phyloP scores from a whole-genome alignment of 768 basidiomycete genomes.

The Mycena sanguinolenta region DNA sequence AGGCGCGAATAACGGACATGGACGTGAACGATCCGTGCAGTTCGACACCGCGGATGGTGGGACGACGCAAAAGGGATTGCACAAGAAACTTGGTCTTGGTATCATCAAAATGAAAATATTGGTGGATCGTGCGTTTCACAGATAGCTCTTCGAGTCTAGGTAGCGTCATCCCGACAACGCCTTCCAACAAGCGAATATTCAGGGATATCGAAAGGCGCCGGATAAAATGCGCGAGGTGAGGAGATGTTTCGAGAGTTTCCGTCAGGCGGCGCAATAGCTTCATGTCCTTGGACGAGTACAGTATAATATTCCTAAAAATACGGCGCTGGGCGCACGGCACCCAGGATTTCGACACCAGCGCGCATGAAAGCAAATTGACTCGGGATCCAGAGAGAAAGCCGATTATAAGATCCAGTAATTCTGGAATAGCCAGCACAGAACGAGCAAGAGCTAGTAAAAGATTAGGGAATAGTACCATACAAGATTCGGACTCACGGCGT shows the following conservation, averaged over 20 bases:
- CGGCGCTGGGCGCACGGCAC: not conserved
- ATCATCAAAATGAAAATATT: not conserved
- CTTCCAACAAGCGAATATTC: not conserved
- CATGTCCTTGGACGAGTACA: not conserved
- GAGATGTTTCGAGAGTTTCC: not conserved
- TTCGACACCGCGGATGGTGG: not conserved
- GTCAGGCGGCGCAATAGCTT: not conserved
- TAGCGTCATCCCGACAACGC: not conserved
- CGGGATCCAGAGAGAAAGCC: not conserved
- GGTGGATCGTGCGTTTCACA: not conserved
- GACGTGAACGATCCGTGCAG: not conserved
- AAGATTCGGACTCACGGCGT: too few relatives aligned
- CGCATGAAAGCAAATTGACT: constrained; percentile 2
- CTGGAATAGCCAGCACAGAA: constrained; percentile 3
- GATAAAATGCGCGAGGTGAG: not conserved
- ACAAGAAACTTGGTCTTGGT: not conserved
- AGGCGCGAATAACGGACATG: not conserved
- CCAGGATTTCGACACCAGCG: constrained; percentile 5
- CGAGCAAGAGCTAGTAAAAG: not conserved
- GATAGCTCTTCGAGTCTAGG: not conserved
- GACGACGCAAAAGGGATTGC: not conserved
- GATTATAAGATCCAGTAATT: constrained; percentile 5
- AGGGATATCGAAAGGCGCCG: constrained; percentile 7
- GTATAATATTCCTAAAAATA: not conserved
- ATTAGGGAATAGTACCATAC: too few relatives aligned